Evolutionary conservation across 108 stramenopile genomes (phyloP).

Genomic region (Parietichytrium sp.): DNA sequence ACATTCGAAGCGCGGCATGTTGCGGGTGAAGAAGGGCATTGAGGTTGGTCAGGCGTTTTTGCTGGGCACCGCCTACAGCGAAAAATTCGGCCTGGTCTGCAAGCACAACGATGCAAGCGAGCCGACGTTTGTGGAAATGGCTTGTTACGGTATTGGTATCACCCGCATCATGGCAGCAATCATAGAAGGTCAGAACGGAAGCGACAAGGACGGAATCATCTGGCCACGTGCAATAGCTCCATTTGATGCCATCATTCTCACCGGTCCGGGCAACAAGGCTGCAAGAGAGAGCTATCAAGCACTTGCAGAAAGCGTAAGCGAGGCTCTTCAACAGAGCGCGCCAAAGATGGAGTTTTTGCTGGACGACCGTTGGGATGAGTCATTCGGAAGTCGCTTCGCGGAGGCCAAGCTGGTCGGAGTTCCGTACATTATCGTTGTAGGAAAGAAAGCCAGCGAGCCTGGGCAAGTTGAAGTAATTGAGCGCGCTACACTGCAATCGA

Average conservation of each 20-base stretch:
- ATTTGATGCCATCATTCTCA: not conserved
- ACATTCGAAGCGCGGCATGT: not conserved
- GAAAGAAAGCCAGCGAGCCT: not conserved
- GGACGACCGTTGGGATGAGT: conserved; percentile 14
- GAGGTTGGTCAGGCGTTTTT: conserved; percentile 7
- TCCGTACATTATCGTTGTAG: conserved; percentile 35
- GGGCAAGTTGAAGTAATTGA: not conserved
- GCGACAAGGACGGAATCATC: conserved; percentile 14
- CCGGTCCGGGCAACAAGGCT: not conserved
- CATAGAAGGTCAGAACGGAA: not conserved
- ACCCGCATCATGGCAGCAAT: not conserved
- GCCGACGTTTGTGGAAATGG: not conserved
- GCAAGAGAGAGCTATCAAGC: not conserved
- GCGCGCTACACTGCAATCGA: not conserved
- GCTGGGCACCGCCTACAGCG: conserved; percentile 16
- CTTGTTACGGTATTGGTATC: conserved; percentile 13
- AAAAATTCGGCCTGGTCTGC: not conserved
- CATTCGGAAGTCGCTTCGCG: not conserved
- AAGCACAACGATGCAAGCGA: not conserved
- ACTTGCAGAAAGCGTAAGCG: not conserved
- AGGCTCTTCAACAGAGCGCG: not conserved
- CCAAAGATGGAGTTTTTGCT: not conserved
- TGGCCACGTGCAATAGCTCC: conserved; percentile 4
- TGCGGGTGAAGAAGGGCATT: not conserved
- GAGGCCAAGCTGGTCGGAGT: not conserved